Evolutionary conservation across 108 stramenopile species (phyloP), one percentile per base, ranked within the genome.

Genomic region (Nitzschia sp.): DNA sequence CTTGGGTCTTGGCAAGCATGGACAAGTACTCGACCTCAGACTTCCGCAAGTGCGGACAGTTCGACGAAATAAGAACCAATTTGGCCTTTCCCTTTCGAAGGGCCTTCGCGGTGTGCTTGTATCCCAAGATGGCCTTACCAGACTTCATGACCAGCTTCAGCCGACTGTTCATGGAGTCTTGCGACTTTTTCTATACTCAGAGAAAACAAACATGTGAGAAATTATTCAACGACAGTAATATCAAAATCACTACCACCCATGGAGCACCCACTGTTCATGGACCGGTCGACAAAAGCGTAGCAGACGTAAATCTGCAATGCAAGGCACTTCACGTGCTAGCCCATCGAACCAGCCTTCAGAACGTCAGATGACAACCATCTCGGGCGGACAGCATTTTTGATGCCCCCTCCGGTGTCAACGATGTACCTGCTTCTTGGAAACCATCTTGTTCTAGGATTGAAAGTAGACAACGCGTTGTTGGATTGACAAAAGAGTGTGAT

Each of bases 141-240:
- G 94, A 96, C 81, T 97, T 97, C 96, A 99, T 98, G 69, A 98
- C 97, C 68, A 99, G 95, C 94, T 98, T 97, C 50, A 99, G 83
- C 44, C 96, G 90, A 67, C 96, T 88, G 96, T 99, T 99, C 94
- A 98, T 97, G 47, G 88, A 90, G 88, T 99, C 99, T 56, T 84
- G 86, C 53, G 73, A 76, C 88, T 92, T 90, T 76, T 92, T 89
- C 87, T 90, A 69, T 72, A 29, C 59, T 66, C 64, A 58, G 3
- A 72, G 57, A 47, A 44, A 41, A 69, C 31, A 55, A 54, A 41
- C 28, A 48, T 35, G 33, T 25, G 53, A 45, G 53, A 53, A 26
- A 66, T 30, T 5, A 21, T 30, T 36, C 23, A 36, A 68, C 19
- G 47, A 3, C 19, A 56, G 30, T 13, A 67, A 2, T 41, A 55